Evolutionary conservation across 148 eudicot species (phyloP).

Genomic region (Limonium bicolor): DNA sequence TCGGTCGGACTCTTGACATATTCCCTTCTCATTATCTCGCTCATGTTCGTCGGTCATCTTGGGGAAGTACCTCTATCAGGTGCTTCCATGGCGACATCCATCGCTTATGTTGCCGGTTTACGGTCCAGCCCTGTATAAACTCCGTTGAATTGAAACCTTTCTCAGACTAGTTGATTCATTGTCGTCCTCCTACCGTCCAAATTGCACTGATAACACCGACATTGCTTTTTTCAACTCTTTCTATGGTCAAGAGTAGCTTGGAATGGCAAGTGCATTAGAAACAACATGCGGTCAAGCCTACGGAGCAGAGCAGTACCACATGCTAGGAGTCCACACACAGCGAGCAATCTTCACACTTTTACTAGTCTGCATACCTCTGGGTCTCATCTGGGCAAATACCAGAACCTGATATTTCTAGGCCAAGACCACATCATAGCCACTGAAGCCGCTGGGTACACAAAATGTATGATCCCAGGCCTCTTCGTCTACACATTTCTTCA

Average conservation of each 20-base stretch:
- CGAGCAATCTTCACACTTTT: neutral
- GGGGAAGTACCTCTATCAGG: neutral
- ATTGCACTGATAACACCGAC: neutral
- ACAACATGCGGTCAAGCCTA: neutral
- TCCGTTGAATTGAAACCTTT: neutral
- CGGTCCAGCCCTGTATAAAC: neutral
- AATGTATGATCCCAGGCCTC: neutral
- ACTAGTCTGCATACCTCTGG: neutral
- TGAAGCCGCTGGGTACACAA: neutral
- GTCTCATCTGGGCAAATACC: neutral
- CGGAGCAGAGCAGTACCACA: neutral
- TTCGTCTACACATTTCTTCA: neutral
- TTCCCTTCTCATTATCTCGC: slow-evolving; percentile 2
- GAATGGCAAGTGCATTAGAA: neutral
- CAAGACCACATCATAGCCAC: neutral
- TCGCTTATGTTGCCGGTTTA: neutral
- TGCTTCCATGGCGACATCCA: slow-evolving; percentile 1
- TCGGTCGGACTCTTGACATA: neutral
- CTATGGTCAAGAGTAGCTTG: neutral
- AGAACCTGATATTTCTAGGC: neutral
- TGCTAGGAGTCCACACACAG: slow-evolving; percentile 1
- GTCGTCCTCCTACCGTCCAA: neutral
- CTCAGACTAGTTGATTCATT: neutral
- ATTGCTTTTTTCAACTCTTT: neutral
- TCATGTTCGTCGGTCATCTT: slow-evolving; percentile 2